phyloP scores from a whole-genome alignment of 208 protist genomes.

The Zelonia costaricensis region DNA sequence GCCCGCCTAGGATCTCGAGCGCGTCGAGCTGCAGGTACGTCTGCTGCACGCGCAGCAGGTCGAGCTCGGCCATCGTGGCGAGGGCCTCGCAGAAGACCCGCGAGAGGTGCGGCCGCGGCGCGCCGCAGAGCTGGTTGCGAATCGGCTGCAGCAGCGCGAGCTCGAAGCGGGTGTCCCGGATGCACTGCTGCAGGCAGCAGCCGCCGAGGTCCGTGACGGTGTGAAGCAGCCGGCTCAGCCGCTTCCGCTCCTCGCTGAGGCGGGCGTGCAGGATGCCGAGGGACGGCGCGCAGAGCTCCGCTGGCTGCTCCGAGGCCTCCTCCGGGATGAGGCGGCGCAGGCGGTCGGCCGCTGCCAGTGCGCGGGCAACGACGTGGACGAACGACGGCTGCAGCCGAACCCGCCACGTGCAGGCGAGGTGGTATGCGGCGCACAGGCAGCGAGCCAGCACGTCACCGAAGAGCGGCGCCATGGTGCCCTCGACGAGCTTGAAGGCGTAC shows the following conservation, averaged over 20 bases:
- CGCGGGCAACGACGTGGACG: conserved; percentile 39
- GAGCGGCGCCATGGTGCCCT: conserved; percentile 55
- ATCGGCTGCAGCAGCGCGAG: conserved; percentile 50
- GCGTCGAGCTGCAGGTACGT: conserved; percentile 66
- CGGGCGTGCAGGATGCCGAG: conserved; percentile 30
- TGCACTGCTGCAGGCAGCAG: conserved; percentile 29
- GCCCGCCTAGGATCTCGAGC: conserved; percentile 58
- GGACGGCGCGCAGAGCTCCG: conserved; percentile 15
- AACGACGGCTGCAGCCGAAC: conserved; percentile 46
- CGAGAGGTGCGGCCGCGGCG: conserved; percentile 30
- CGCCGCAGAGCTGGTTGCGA: conserved; percentile 56
- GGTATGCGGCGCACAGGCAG: conserved; percentile 47
- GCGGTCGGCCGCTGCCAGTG: conserved; percentile 32
- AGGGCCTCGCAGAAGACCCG: conserved; percentile 66
- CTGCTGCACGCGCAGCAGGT: conserved; percentile 25
- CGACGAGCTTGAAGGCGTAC: conserved; percentile 29
- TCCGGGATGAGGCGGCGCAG: conserved; percentile 21
- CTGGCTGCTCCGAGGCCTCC: conserved; percentile 16
- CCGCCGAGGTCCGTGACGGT: conserved; percentile 28
- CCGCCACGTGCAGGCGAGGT: conserved; percentile 45
- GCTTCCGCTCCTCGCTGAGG: conserved; percentile 22
- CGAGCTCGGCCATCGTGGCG: conserved; percentile 25
- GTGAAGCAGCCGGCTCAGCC: conserved; percentile 31
- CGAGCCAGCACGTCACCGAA: conserved; percentile 70
- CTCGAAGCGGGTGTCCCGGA: conserved; percentile 36